Percentiles rank a stretch among this genome's conserved stretches.
phyloP scores from a whole-genome alignment of 169 alveolate species.

The Plasmodium fragile region DNA sequence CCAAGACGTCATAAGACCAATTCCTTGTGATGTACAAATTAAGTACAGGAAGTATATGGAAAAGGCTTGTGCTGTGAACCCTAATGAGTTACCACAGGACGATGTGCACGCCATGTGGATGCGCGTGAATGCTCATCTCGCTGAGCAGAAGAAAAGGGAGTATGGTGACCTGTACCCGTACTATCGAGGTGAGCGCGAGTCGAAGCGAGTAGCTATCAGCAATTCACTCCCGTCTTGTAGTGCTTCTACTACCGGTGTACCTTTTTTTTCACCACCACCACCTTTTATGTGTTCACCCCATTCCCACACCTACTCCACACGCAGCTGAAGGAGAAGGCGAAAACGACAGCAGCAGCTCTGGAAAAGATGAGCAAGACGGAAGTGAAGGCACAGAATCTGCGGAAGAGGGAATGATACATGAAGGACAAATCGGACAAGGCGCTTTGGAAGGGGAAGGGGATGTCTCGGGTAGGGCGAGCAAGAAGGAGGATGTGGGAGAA shows the following conservation, averaged over 20 bases:
- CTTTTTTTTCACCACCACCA: neutral
- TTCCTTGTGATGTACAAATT: slow-evolving; percentile 89
- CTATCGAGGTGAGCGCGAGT: slow-evolving; percentile 19
- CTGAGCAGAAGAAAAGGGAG: slow-evolving; percentile 78
- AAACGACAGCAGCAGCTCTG: neutral
- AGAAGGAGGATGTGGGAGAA: neutral
- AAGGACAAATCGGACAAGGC: neutral
- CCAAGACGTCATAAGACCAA: slow-evolving; percentile 88
- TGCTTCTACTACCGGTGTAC: neutral
- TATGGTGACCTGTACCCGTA: slow-evolving; percentile 60
- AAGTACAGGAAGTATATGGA: slow-evolving; percentile 85
- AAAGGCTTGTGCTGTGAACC: slow-evolving; percentile 87
- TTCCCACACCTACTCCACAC: neutral
- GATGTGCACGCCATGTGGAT: slow-evolving; percentile 92
- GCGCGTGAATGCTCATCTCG: slow-evolving; percentile 89
- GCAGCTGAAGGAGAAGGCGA: slow-evolving; percentile 17
- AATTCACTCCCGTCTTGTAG: neutral
- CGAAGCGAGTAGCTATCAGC: neutral
- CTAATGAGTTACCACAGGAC: slow-evolving; percentile 90
- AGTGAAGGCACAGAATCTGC: neutral
- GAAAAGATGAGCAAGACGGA: slow-evolving; percentile 2
- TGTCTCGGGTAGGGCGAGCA: neutral
- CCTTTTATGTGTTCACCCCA: neutral
- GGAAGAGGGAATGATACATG: neutral
- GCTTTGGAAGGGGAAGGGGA: neutral